Percentiles rank a stretch among this genome's conserved stretches.
These are phyloP conservation scores for Sicyos edulis DNA, from an alignment of 306 rosid genomes.

Conservation along the genomic window DNA sequence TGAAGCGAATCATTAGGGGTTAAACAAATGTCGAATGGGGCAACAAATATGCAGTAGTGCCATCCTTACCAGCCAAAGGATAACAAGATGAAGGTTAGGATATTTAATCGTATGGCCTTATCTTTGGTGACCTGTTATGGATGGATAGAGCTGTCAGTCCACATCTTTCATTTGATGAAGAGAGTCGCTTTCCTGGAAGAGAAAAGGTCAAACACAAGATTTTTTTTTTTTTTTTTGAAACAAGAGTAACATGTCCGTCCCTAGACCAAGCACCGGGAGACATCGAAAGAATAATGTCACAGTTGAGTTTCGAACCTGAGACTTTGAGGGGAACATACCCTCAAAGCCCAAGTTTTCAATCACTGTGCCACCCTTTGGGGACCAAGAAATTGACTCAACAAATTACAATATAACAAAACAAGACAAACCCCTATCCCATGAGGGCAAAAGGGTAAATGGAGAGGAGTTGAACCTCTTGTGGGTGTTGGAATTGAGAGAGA, in stretches of 20 bases:
- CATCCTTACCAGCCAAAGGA: not conserved
- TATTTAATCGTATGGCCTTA: not conserved
- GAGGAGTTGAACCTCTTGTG: constrained; percentile 45
- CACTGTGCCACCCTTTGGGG: no score
- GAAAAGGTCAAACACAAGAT: constrained; percentile 4
- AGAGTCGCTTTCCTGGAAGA: constrained; percentile 36
- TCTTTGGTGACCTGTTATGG: not conserved
- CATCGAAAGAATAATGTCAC: no score
- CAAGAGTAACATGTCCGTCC: no score
- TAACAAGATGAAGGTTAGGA: not conserved
- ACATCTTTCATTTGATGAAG: not conserved
- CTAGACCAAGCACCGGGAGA: no score
- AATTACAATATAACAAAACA: not conserved
- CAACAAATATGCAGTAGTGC: not conserved
- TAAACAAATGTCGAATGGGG: not conserved
- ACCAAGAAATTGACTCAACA: not conserved
- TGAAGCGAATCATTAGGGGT: not conserved
- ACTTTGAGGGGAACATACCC: no score
- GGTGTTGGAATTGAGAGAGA: constrained; percentile 34
- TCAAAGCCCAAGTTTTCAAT: no score
- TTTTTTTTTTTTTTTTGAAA: no score
- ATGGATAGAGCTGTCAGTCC: constrained; percentile 4
- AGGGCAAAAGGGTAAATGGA: no score
- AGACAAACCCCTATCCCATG: no score
- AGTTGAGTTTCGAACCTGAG: no score